Conservation (phyloP, 768 basidiomycete species). For the Termitomyces sp. region DNA sequence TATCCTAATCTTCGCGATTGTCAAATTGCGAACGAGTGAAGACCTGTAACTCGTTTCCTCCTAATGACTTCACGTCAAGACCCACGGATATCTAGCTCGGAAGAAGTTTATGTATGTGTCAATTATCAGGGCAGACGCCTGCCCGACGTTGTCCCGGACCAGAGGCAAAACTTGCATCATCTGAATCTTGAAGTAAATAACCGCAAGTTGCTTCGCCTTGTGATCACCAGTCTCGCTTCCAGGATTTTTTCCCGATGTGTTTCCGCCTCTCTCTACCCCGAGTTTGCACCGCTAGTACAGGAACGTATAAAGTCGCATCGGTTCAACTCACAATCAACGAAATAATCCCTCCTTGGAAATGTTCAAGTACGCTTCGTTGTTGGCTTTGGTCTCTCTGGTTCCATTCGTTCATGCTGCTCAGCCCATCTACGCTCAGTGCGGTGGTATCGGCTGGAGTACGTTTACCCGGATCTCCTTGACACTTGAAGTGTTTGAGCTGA, state of each 20-base stretch:
- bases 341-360: slow-evolving; percentile 19
- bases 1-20: neutral
- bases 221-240: slow-evolving; percentile 14
- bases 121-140: neutral
- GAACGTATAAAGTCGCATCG: slow-evolving; percentile 10
- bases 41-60: neutral
- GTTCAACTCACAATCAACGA: slow-evolving; percentile 2
- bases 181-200: slow-evolving; percentile 11
- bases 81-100: neutral
- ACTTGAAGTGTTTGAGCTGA: neutral
- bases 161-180: slow-evolving; percentile 9
- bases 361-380: slow-evolving; percentile 41
- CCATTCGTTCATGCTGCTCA: slow-evolving; percentile 39
- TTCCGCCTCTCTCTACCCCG: slow-evolving; percentile 31
- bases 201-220: slow-evolving; percentile 24
- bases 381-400: slow-evolving; percentile 35
- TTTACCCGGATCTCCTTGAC: neutral
- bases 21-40: neutral
- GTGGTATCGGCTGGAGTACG: slow-evolving; percentile 47
- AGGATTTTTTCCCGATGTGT: slow-evolving; percentile 18
- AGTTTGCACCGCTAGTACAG: slow-evolving; percentile 19
- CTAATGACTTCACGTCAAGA: neutral
- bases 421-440: slow-evolving; percentile 47
- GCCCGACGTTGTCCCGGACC: slow-evolving; percentile 20
- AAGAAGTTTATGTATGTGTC: neutral